Conservation (phyloP, 805 yeast species). For the Candida mattraensis region DNA sequence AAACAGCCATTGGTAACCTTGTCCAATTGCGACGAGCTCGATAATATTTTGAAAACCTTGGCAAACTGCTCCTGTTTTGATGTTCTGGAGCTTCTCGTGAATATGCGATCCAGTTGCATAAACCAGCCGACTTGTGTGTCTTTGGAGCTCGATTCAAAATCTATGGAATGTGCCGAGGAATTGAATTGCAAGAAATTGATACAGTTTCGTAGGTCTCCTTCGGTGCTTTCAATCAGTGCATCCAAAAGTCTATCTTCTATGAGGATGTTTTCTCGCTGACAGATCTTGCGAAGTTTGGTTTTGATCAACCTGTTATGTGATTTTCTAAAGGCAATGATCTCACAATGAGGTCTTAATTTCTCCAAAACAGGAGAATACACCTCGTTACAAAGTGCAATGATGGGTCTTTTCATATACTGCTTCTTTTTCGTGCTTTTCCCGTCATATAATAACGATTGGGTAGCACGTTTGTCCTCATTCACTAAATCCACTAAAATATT, state of each 20-base stretch:
- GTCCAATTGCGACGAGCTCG: constrained; percentile 52
- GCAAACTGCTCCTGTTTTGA: constrained; percentile 49
- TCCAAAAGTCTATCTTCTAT: constrained; percentile 53
- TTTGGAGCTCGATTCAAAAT: constrained; percentile 39
- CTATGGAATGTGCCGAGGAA: constrained; percentile 5
- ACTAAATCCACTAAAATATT: constrained; percentile 56
- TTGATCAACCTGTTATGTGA: constrained; percentile 50
- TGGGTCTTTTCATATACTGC: constrained; percentile 67
- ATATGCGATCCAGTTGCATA: constrained; percentile 58
- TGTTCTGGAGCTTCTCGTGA: constrained; percentile 48
- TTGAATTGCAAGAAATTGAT: constrained; percentile 79
- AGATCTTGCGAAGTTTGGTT: constrained; percentile 50
- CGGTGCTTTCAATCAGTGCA: constrained; percentile 67
- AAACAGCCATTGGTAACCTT: constrained; percentile 74
- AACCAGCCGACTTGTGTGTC: constrained; percentile 71
- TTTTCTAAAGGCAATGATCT: constrained; percentile 63
- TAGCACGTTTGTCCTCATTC: constrained; percentile 55
- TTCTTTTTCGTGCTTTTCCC: constrained; percentile 25
- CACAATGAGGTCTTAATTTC: constrained; percentile 69
- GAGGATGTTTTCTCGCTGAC: constrained; percentile 51
- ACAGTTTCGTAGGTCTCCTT: constrained; percentile 84
- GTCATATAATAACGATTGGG: constrained; percentile 32
- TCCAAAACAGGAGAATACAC: constrained; percentile 75
- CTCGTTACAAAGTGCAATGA: constrained; percentile 91
- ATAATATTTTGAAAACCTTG: constrained; percentile 45